Evolutionary conservation across 1,139 yeast species (phyloP).

Genomic region (Geotrichum bryndzae): DNA sequence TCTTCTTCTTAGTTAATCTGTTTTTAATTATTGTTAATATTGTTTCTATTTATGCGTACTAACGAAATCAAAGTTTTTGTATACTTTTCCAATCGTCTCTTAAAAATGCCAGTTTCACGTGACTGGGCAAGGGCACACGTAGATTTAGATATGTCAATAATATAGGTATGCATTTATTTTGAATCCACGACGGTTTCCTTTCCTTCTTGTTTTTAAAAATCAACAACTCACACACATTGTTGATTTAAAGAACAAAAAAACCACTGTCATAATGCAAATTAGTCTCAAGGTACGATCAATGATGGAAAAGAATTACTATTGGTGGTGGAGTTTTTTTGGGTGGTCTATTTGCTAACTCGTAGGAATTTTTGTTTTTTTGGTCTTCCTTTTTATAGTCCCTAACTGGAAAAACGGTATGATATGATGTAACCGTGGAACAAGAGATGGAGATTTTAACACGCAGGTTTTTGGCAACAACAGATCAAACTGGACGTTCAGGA

Average conservation of each 20-base stretch:
- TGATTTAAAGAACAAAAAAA: not conserved
- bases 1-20: not conserved
- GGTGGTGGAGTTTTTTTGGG: no score
- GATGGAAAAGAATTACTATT: not conserved
- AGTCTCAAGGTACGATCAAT: conserved; percentile 15
- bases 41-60: not conserved
- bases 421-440: not conserved
- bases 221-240: conserved; percentile 1
- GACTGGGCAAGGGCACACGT: not conserved
- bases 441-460: not conserved
- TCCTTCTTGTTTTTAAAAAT: not conserved
- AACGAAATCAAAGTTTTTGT: not conserved
- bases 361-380: conserved; percentile 15
- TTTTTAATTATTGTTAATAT: not conserved
- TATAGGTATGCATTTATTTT: not conserved
- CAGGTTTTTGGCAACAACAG: conserved; percentile 28
- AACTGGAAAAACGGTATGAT: conserved; percentile 49
- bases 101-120: not conserved
- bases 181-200: not conserved
- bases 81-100: not conserved
- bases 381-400: conserved; percentile 28
- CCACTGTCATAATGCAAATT: conserved; percentile 13
- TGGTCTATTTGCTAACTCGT: conserved; percentile 6
- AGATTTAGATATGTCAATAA: not conserved
- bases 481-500: conserved; percentile 78